phyloP scores from a whole-genome alignment of 139 green algal species.

The Gonium pectorale region DNA sequence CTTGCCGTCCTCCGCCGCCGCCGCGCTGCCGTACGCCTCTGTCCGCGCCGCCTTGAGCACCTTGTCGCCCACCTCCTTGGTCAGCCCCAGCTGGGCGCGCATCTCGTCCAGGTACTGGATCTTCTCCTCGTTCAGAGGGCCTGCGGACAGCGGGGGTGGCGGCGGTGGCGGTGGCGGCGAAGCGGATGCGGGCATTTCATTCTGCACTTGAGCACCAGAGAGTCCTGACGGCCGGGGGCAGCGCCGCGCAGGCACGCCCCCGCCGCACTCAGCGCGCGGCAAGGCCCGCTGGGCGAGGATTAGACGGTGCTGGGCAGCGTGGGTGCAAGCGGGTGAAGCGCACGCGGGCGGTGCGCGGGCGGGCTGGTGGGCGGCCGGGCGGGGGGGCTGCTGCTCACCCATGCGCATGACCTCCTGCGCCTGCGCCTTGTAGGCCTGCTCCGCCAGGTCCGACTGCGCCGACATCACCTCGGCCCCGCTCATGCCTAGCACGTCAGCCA shows the following conservation, averaged over 20 bases:
- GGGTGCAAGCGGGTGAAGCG: no score
- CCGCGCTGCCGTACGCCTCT: slow-evolving; percentile 55
- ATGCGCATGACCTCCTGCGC: slow-evolving; percentile 55
- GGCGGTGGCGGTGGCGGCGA: no score
- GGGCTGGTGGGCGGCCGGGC: no score
- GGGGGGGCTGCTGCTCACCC: not conserved
- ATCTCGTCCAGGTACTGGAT: slow-evolving; percentile 84
- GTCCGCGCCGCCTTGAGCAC: slow-evolving; percentile 44
- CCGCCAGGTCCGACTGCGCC: slow-evolving; percentile 89
- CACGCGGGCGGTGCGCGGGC: no score
- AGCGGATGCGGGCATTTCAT: no score
- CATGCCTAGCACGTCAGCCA: slow-evolving; percentile 71
- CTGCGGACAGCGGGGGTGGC: no score
- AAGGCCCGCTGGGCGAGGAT: no score
- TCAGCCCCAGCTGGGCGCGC: slow-evolving; percentile 85
- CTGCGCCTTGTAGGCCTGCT: slow-evolving; percentile 93
- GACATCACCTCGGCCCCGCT: slow-evolving; percentile 62
- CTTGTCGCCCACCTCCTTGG: slow-evolving; percentile 72
- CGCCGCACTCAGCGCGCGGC: no score
- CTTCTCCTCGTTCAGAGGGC: slow-evolving; percentile 81
- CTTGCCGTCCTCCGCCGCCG: slow-evolving; percentile 57
- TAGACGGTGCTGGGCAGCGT: no score
- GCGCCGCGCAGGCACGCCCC: no score
- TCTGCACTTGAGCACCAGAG: no score
- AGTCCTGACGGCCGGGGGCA: no score